Evolutionary conservation across 192 early-diverging fungal species (phyloP), one percentile per base, ranked within the genome.

Genomic region (Obelidium mucronatum): DNA sequence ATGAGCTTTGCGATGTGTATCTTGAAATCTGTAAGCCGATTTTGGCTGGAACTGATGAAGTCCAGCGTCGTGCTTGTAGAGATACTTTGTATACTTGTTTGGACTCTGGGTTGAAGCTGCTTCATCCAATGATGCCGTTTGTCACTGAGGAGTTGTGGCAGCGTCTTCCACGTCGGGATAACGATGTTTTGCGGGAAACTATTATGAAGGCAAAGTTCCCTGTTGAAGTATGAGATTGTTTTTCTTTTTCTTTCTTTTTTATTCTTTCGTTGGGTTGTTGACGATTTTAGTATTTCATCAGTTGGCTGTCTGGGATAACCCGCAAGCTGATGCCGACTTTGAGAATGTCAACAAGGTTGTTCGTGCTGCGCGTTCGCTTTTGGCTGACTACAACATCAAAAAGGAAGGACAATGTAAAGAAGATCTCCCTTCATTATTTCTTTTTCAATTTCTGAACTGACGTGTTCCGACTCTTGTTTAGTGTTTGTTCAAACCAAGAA

Each of bases 111-210:
- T 85, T 99, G 74, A 93, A 90, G 77, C 84, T 99, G 64, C 85
- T 99, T 75, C 96, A 98, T 77, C 98, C 98, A 51, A 94, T 99
- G 86, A 98, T 97, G 94, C 98, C 98, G 22, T 99, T 94, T 81
- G 91, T 99, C 58, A 99, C 98, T 39, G 98, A 99, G 81, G 98
- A 99, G 86, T 87, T 99, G 79, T 99, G 91, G 87, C 98, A 99
- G 85, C 92, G 97, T 63, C 83, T 98, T 40, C 95, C 93, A 28
- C 90, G 94, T 26, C 91, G 96, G 62, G 81, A 87, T 36, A 90
- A 87, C 60, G 93, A 96, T 75, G 72, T 74, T 30, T 53, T 72
- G 24, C 62, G 68, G 3, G 67, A 77, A 37, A 85, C 94, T 17
- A 98, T 99, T 66, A 91, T 92, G 85, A 85, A 89, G 71, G 83